phyloP scores from a whole-genome alignment of 805 yeast species.

The Kodamaea laetipori region DNA sequence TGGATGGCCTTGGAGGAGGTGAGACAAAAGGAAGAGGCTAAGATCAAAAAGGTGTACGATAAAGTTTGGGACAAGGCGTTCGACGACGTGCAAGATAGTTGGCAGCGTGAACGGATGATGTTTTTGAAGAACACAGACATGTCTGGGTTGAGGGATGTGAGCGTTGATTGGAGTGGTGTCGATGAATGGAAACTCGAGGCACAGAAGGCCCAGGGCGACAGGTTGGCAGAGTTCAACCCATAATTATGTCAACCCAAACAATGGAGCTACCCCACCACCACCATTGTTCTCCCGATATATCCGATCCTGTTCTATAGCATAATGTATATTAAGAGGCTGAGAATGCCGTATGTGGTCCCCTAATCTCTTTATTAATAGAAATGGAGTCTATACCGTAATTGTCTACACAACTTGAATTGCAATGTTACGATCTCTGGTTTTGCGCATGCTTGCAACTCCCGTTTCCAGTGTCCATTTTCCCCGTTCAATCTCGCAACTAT shows the following conservation, averaged over 20 bases:
- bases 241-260: slow-evolving; percentile 6
- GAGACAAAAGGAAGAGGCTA: slow-evolving; percentile 61
- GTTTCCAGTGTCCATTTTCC: too few relatives aligned
- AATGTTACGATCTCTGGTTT: too few relatives aligned
- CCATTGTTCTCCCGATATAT: too few relatives aligned
- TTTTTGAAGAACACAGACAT: slow-evolving; percentile 79
- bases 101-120: slow-evolving; percentile 70
- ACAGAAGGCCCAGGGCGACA: slow-evolving; percentile 28
- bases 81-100: slow-evolving; percentile 68
- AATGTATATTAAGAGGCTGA: too few relatives aligned
- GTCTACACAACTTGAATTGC: too few relatives aligned
- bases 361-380: too few relatives aligned
- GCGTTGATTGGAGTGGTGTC: slow-evolving; percentile 71
- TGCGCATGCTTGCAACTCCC: too few relatives aligned
- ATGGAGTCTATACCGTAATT: too few relatives aligned
- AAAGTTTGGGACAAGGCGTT: slow-evolving; percentile 78
- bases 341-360: too few relatives aligned
- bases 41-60: slow-evolving; percentile 64
- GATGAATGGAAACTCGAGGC: slow-evolving; percentile 45
- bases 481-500: too few relatives aligned
- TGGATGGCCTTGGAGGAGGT: slow-evolving; percentile 85
- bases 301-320: too few relatives aligned
- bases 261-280: too few relatives aligned
- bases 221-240: slow-evolving; percentile 47
- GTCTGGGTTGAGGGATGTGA: slow-evolving; percentile 47